Evolutionary conservation across 2,329 filamentous ascomycete species (phyloP).

Genomic region (Calonectria ilicicola): DNA sequence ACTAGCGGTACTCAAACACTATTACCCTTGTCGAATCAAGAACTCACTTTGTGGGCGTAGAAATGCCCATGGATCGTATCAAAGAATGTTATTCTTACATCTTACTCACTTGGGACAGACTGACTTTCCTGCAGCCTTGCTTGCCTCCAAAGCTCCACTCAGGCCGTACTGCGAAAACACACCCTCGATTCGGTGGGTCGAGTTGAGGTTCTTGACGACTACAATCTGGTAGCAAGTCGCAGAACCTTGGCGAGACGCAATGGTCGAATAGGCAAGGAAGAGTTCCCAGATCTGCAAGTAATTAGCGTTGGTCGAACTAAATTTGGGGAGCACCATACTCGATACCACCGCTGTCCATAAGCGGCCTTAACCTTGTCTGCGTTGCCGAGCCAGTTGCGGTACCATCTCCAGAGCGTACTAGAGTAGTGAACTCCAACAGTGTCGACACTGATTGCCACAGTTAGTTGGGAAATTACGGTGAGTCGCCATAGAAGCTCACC

Average conservation of each 20-base stretch:
- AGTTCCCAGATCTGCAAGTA: conserved; percentile 86
- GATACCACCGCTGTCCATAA: conserved; percentile 92
- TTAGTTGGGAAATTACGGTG: neutral
- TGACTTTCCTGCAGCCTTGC: conserved; percentile 43
- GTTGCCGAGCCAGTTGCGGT: conserved; percentile 96
- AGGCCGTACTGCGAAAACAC: conserved; percentile 77
- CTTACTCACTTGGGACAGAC: conserved; percentile 9
- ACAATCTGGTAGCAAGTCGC: conserved; percentile 91
- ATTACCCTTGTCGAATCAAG: too few relatives aligned
- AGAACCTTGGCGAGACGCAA: conserved; percentile 84
- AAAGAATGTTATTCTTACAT: neutral
- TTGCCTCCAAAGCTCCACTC: conserved; percentile 65
- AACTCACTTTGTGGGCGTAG: too few relatives aligned
- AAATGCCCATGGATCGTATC: neutral
- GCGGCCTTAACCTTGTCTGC: conserved; percentile 89
- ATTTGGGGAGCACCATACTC: conserved; percentile 65
- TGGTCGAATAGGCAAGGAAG: conserved; percentile 88
- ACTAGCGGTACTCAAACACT: too few relatives aligned
- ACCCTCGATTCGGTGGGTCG: conserved; percentile 83
- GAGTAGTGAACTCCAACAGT: conserved; percentile 96
- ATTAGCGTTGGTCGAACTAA: conserved; percentile 26
- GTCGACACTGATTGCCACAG: conserved; percentile 67
- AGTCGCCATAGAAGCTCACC: conserved; percentile 30
- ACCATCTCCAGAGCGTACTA: conserved; percentile 95
- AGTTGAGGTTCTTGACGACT: conserved; percentile 91